phyloP scores from a whole-genome alignment of 2,329 filamentous ascomycete species.

The Fusarium humuli region DNA sequence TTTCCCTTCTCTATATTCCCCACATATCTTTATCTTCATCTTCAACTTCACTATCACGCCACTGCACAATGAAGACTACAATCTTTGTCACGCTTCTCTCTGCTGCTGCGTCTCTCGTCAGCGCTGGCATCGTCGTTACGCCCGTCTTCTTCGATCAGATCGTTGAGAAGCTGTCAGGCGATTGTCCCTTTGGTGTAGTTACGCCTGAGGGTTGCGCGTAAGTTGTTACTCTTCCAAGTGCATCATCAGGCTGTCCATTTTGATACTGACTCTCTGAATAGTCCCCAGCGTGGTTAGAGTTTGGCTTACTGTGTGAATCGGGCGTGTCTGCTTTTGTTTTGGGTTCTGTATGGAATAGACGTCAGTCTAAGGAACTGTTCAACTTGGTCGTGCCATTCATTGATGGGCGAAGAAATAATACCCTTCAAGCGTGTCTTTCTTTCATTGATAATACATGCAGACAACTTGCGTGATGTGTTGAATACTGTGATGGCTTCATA shows the following conservation, averaged over 20 bases:
- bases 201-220: conserved; percentile 70
- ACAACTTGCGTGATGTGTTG: background rate
- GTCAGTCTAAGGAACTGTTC: background rate
- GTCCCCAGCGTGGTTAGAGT: conserved; percentile 36
- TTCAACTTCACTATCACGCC: conserved; percentile 6
- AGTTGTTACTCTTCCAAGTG: conserved; percentile 42
- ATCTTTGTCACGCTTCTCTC: conserved; percentile 54
- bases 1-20: conserved; percentile 3
- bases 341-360: background rate
- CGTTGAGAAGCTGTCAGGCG: conserved; percentile 59
- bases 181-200: conserved; percentile 68
- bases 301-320: background rate
- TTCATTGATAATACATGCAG: background rate
- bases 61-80: conserved; percentile 48
- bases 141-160: conserved; percentile 64
- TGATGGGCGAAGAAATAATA: background rate
- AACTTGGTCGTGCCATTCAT: background rate
- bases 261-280: conserved; percentile 11
- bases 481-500: background rate
- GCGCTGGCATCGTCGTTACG: conserved; percentile 67
- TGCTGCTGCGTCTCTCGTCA: conserved; percentile 59
- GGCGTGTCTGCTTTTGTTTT: background rate
- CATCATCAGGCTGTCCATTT: background rate
- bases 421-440: background rate
- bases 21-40: background rate